Base-by-base conservation (phyloP, 2,329 filamentous ascomycete genomes). In the Microdochium paspali region DNA sequence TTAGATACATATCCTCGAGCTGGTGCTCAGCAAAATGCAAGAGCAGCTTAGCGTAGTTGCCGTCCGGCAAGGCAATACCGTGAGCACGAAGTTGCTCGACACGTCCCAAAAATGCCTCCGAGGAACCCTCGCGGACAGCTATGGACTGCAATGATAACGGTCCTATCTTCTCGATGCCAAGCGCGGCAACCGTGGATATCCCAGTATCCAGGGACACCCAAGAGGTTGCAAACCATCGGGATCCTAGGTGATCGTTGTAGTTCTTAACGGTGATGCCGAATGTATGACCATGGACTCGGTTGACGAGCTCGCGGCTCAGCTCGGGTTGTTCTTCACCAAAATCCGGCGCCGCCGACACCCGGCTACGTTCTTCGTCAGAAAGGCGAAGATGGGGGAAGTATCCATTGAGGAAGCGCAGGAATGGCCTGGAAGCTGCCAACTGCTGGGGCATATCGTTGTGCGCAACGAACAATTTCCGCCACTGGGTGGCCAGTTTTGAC, bases 61-160 rank as follows among this genome's bases (percentile, higher is more conserved):
- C 82, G 4, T 73, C 65, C 3, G 77, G 73, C 24, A 88, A 69
- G 1, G 71, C 69, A 25, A 95, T 85, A 0, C 79, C 80, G 5
- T 79, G 68, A 46, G 72, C 66, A 50, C 76, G 69, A 3, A 95
- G 69, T 47, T 80, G 73, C 24, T 72, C 61, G 24, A 95, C 73
- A 26, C 80, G 78, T 1, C 68, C 61, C 23, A 71, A 58, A n/a
- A 93, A 68, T 6, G 72, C 75, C 26, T 73, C 66, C 0, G 79
- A 62, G 10, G 74, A 74, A 2, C 69, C 62, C 46, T 85, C 79
- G 56, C 87, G 76, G 10, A 85, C 63, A 3, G 83, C 87, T 62
- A 95, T 80, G 43, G 90, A 84, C 53, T 90, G 85, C 20, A 95
- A 62, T 3, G 88, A 85, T 18, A 85, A 68, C 0, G 89, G 84